Evolutionary conservation across 257 asterid genomes (phyloP).

Genomic region (Przewalskia tangutica): DNA sequence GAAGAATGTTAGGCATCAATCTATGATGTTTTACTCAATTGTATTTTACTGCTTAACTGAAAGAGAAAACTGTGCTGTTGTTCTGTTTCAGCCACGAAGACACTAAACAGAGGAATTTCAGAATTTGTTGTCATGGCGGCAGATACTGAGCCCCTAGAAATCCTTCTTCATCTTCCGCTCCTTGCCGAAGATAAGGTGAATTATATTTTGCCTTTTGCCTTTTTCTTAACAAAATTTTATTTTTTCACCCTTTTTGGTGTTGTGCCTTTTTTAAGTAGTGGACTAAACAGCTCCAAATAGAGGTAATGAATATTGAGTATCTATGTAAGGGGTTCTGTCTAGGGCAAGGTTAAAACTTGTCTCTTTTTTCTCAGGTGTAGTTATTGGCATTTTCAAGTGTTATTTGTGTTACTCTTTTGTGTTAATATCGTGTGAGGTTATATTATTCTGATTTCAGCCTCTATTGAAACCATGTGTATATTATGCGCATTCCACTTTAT

Average conservation of each 20-base stretch:
- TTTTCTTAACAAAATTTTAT: background rate
- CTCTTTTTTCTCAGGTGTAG: background rate
- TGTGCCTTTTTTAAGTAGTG: background rate
- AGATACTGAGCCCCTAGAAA: conserved; percentile 89
- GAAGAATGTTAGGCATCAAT: background rate
- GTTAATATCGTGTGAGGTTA: background rate
- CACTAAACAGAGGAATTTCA: conserved; percentile 83
- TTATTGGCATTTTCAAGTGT: background rate
- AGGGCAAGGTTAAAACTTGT: background rate
- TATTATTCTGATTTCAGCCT: background rate
- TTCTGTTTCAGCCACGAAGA: conserved; percentile 70
- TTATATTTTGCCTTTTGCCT: background rate
- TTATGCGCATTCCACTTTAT: background rate
- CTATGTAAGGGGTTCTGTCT: background rate
- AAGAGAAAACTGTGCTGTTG: background rate
- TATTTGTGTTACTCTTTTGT: background rate
- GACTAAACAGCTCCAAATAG: background rate
- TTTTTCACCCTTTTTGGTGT: background rate
- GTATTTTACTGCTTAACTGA: background rate
- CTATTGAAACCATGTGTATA: background rate
- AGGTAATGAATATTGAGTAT: background rate
- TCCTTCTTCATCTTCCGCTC: conserved; percentile 91
- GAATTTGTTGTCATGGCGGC: conserved; percentile 94
- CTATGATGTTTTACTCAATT: background rate
- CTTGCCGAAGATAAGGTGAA: conserved; percentile 90